Conservation (phyloP, 768 basidiomycete species). For the Hortiboletus flavorubellus region DNA sequence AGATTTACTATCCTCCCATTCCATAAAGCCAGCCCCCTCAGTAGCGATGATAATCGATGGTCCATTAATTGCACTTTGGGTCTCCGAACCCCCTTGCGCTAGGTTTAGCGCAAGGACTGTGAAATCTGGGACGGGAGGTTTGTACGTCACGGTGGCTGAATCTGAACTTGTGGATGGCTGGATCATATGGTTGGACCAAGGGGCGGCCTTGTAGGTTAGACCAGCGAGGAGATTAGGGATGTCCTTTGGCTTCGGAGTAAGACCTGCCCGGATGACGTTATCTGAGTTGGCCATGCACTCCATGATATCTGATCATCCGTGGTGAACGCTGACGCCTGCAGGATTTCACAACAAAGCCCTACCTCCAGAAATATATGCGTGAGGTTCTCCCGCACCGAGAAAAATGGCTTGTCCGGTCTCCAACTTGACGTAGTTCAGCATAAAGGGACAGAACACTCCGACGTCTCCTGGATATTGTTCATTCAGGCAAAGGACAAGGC, state of each 20-base stretch:
- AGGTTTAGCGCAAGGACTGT: conserved; percentile 71
- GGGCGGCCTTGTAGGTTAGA: conserved; percentile 79
- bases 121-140: conserved; percentile 94
- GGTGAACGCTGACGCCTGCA: not conserved
- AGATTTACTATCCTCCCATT: conserved; percentile 41
- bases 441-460: conserved; percentile 87
- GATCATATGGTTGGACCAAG: conserved; percentile 68
- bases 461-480: conserved; percentile 88
- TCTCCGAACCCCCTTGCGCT: conserved; percentile 40
- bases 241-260: conserved; percentile 95
- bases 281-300: conserved; percentile 99
- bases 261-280: conserved; percentile 97
- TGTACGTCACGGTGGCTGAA: conserved; percentile 57
- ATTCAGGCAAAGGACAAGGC: conserved; percentile 61
- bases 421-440: conserved; percentile 84
- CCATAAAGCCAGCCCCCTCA: conserved; percentile 55
- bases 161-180: conserved; percentile 48
- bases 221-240: conserved; percentile 84
- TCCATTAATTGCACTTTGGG: conserved; percentile 65
- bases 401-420: conserved; percentile 88
- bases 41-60: conserved; percentile 85
- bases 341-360: conserved; percentile 19
- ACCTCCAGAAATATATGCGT: conserved; percentile 95
- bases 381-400: conserved; percentile 93
- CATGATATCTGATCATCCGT: conserved; percentile 70